A percentile compares a stretch with the other conserved stretches of the same genome.
These are phyloP conservation scores for Withania somnifera DNA, from an alignment of 305 asterid genomes.

Conservation along the genomic window DNA sequence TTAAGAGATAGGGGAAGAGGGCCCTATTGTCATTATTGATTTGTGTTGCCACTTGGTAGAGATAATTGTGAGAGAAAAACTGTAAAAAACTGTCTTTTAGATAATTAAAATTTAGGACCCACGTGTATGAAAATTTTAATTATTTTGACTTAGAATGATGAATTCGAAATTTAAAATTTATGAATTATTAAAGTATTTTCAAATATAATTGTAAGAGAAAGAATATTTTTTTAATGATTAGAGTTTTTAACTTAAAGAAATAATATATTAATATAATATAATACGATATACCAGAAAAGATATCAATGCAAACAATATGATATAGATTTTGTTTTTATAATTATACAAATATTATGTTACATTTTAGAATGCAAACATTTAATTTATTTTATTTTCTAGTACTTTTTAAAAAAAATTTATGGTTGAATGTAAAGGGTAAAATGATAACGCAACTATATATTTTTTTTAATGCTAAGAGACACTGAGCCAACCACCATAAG, in stretches of 20 bases:
- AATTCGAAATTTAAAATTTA: too few relatives aligned
- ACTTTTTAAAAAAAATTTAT: too few relatives aligned
- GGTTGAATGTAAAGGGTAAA: conserved; percentile 53
- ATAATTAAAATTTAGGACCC: background rate
- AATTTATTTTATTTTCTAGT: too few relatives aligned
- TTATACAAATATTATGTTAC: background rate
- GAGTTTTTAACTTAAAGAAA: too few relatives aligned
- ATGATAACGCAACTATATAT: conserved; percentile 54
- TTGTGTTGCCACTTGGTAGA: background rate
- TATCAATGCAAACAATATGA: too few relatives aligned
- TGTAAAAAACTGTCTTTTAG: background rate
- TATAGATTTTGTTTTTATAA: too few relatives aligned
- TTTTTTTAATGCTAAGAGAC: conserved; percentile 27
- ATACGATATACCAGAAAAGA: too few relatives aligned
- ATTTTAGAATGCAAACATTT: background rate
- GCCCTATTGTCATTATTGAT: conserved; percentile 52
- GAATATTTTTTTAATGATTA: too few relatives aligned
- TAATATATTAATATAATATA: too few relatives aligned
- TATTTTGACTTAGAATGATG: background rate
- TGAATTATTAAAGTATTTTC: too few relatives aligned
- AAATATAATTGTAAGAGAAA: too few relatives aligned
- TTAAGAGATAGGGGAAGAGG: conserved; percentile 15
- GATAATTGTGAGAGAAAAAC: background rate
- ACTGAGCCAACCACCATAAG: conserved; percentile 59
- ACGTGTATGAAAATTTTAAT: background rate